These are phyloP conservation scores for Lyophyllum semitale DNA, from an alignment of 768 basidiomycete genomes.

Conservation along the genomic window DNA sequence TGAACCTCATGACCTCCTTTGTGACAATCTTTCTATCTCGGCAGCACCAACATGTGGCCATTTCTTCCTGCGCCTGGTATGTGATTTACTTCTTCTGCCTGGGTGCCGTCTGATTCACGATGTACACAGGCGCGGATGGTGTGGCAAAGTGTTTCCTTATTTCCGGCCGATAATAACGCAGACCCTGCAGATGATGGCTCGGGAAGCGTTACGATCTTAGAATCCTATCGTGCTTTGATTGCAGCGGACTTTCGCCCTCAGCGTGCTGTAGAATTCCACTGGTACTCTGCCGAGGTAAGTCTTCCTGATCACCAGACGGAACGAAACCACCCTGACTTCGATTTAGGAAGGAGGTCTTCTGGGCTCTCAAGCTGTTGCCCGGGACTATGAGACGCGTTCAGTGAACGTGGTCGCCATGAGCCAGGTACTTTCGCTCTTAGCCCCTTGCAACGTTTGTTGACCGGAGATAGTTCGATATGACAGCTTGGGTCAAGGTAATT, in stretches of 20 bases:
- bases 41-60: conserved; percentile 76
- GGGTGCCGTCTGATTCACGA: conserved; percentile 22
- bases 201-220: conserved; percentile 78
- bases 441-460: conserved; percentile 15
- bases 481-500: conserved; percentile 88
- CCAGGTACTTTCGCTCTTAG: conserved; percentile 49
- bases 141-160: conserved; percentile 15
- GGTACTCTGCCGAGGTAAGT: conserved; percentile 79
- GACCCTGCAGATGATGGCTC: conserved; percentile 66
- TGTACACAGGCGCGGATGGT: conserved; percentile 51
- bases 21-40: conserved; percentile 7
- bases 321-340: conserved; percentile 9
- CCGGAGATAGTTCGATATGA: conserved; percentile 79
- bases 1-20: conserved; percentile 1
- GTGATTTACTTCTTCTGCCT: conserved; percentile 22
- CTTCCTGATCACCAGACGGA: conserved; percentile 11
- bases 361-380: conserved; percentile 88
- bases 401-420: conserved; percentile 81
- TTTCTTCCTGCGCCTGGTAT: conserved; percentile 77
- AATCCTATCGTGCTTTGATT: conserved; percentile 73
- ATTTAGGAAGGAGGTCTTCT: conserved; percentile 81
- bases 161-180: conserved; percentile 23
- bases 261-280: conserved; percentile 76
- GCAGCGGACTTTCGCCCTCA: conserved; percentile 67
- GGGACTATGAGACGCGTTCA: conserved; percentile 62